Conservation (phyloP, 73 alveolate species). For the Tetrahymena malaccensis region DNA sequence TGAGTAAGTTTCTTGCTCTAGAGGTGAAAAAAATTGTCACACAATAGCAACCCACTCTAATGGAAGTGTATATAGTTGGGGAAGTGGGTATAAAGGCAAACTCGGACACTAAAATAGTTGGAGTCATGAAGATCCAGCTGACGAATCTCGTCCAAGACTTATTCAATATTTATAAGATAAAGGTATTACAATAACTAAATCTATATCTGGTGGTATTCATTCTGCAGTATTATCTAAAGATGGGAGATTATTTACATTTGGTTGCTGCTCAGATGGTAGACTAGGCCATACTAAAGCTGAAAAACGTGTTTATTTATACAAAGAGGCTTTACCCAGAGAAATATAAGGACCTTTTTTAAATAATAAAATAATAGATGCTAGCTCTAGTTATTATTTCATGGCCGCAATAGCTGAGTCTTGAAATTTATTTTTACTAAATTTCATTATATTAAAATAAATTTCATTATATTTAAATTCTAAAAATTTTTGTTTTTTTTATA, state of each 20-base stretch:
- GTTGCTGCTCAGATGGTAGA: constrained; percentile 82
- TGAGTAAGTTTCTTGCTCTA: constrained; percentile 56
- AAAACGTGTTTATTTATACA: constrained; percentile 54
- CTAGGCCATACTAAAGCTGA: constrained; percentile 64
- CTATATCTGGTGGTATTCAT: constrained; percentile 60
- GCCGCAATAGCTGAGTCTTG: neutral
- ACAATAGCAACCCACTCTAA: constrained; percentile 45
- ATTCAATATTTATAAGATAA: constrained; percentile 8
- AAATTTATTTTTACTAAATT: too few species aligned
- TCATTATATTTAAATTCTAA: too few species aligned
- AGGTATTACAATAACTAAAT: neutral
- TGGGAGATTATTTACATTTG: constrained; percentile 49
- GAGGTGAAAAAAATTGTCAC: constrained; percentile 65
- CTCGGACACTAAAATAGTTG: constrained; percentile 46
- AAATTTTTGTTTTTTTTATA: too few species aligned
- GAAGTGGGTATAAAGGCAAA: constrained; percentile 69
- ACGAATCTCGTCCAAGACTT: constrained; percentile 4
- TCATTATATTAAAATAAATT: too few species aligned
- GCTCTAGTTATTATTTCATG: neutral
- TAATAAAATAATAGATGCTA: neutral
- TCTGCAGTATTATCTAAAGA: constrained; percentile 33
- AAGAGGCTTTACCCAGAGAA: constrained; percentile 52
- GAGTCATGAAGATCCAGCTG: constrained; percentile 46
- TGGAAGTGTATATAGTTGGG: constrained; percentile 58
- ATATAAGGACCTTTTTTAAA: constrained; percentile 19